Base-by-base conservation (phyloP, 225 moss, liverwort and hornwort genomes). In the Sphagnum contortum region DNA sequence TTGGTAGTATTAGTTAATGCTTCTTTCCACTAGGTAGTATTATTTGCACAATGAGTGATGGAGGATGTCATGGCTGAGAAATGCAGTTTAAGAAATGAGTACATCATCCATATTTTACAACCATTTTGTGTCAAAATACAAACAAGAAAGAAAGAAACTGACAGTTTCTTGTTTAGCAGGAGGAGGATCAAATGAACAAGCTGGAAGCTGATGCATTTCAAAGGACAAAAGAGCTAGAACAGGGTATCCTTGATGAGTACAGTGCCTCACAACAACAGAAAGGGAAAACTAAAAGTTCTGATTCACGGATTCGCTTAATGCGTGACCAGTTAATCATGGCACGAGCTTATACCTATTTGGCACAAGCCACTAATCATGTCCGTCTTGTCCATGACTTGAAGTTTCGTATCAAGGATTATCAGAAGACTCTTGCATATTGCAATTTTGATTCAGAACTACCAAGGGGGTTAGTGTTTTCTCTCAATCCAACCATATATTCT, bases 311-410 rank as follows among this genome's bases (percentile, higher is more conserved):
- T 3, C 72, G 86, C 63, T 71, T 86, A 69, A 86, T 86, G 86
- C 73, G 86, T n/a, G 86, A 86, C 65, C 86, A 86, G 67, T 73
- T 86, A 65, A 80, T 86, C 47, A 86, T 86, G 86, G 86, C 86
- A 66, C 79, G 82, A 60, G 45, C 80, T 47, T 86, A 77, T 69
- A 73, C 80, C 51, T 69, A 77, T 53, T 80, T 83, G 49, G 86
- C 83, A 60, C 86, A 86, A 69, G 75, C 80, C 29, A 82, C 75
- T 66, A 59, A 72, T 47, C 71, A 86, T 45, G 70, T 52, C 59
- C 75, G 80, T 57, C 80, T 86, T 63, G 75, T 80, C 59, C 75
- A 50, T 3, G 77, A 80, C 48, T 70, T 83, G 75, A 86, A 77
- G 80, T 45, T 80, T 61, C 80, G 59, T 69, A 86, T 83, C 62